Evolutionary conservation across 192 early-diverging fungal species (phyloP), one percentile per base, ranked within the genome.

Genomic region (Funneliformis geosporum): DNA sequence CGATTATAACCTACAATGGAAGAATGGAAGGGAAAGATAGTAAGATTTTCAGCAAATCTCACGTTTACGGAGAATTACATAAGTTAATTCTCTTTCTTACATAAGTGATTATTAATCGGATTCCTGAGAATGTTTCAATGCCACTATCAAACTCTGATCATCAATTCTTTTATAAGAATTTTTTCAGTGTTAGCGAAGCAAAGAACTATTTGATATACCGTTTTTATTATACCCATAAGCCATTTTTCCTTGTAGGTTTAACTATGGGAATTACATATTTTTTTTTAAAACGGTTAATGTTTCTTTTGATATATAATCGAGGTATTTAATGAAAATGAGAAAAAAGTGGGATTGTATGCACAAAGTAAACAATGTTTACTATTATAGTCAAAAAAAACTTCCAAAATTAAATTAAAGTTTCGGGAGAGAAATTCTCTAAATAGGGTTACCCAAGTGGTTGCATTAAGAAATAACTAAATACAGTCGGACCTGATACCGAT

Each of bases 71-170:
- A 33, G 33, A 33, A 33, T 33, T 33, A 33, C 33, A 33, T 33
- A 33, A 33, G n/a, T 33, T 33, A 33, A 33, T 33, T 33, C 33
- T 2, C 33, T 33, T 33, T 33, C n/a, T 33, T 33, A 33, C 2
- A 2, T 33, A 33, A 33, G 33, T 33, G 33, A 33, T 33, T 33
- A 33, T 33, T 33, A 33, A 33, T 33, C 1, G 2, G 33, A 33
- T 33, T 33, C 33, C 33, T 33, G 33, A 33, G 33, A 38, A 33
- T 66, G 64, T 66, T 16, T 66, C 64, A 66, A 28, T 66, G 28
- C 64, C 33, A 66, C 64, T 66, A 66, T 66, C 64, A 66, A 66
- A 66, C 64, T 27, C 64, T 66, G 64, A 27, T 38, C 64, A 66
- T 66, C 64, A 27, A 66, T 55, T 21, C 16, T 21, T 6, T 18